A percentile compares a stretch with the other conserved stretches of the same genome.
phyloP scores from a whole-genome alignment of 441 rosid genomes.

The Populus hybrid region DNA sequence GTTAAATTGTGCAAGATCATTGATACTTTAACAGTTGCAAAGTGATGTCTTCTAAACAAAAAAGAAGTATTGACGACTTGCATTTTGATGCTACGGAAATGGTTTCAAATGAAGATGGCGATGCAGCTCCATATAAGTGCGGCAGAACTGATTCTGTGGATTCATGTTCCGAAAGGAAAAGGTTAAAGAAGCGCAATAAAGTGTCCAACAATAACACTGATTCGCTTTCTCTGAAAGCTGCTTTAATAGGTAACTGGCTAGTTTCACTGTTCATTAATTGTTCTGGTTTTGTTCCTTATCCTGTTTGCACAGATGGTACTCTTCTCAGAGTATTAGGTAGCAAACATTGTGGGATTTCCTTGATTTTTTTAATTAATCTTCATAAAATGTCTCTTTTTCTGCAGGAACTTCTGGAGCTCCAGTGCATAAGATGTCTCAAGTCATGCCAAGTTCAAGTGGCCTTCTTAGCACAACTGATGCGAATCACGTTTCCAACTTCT shows the following conservation, averaged over 20 bases:
- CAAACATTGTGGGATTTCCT: slow-evolving; percentile 2
- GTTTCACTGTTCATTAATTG: slow-evolving; percentile 2
- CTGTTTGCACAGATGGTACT: neutral
- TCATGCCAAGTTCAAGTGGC: slow-evolving; percentile 21
- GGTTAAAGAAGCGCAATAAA: slow-evolving; percentile 74
- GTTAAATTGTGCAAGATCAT: no score
- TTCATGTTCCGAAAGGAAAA: slow-evolving; percentile 39
- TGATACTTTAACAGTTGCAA: no score
- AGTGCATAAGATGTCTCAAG: slow-evolving; percentile 21
- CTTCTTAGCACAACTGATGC: slow-evolving; percentile 2
- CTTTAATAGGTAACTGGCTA: slow-evolving; percentile 35
- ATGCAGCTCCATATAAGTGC: slow-evolving; percentile 20
- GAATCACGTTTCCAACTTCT: slow-evolving; percentile 4
- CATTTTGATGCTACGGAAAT: slow-evolving; percentile 32
- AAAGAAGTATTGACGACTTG: slow-evolving; percentile 26
- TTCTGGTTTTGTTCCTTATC: neutral
- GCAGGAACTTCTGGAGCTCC: slow-evolving; percentile 34
- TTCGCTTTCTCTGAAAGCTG: slow-evolving; percentile 25
- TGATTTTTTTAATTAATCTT: neutral
- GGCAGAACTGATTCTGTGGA: slow-evolving; percentile 15
- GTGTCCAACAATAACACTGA: slow-evolving; percentile 30
- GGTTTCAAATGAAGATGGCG: slow-evolving; percentile 25
- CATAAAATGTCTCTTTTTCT: slow-evolving; percentile 6
- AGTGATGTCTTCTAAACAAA: slow-evolving; percentile 30
- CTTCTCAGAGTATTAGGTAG: neutral